Evolutionary conservation across 345 rosid species (phyloP).

Genomic region (Eucalyptus virginea): DNA sequence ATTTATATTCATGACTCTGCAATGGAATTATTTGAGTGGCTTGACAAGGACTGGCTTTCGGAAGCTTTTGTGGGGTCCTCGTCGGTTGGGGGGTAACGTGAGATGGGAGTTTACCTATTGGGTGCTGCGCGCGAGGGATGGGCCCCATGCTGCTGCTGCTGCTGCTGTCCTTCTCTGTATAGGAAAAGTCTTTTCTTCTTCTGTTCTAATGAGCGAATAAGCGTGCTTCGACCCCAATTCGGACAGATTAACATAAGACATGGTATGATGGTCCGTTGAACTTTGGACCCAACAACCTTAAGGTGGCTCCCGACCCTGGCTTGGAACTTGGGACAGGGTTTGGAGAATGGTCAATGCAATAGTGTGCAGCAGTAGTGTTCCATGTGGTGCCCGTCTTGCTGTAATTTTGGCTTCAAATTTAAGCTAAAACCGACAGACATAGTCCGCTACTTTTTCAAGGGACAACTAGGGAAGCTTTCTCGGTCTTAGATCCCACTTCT

Average conservation of each 20-base stretch:
- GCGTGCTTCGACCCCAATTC: not conserved
- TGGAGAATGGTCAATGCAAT: not conserved
- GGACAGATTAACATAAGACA: not conserved
- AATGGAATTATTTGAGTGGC: conserved; percentile 1
- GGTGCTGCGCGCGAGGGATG: not conserved
- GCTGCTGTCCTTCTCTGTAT: not conserved
- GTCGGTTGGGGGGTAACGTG: conserved; percentile 4
- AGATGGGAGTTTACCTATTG: not conserved
- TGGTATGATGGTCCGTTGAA: not conserved
- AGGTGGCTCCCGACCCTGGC: not conserved
- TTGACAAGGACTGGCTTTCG: not conserved
- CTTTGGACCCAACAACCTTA: not conserved
- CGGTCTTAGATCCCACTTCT: not conserved
- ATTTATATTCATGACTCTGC: too few species aligned
- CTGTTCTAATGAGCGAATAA: not conserved
- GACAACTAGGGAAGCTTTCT: not conserved
- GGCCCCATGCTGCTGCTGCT: not conserved
- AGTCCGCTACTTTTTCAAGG: not conserved
- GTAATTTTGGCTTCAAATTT: not conserved
- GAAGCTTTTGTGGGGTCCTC: conserved; percentile 13
- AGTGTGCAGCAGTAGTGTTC: not conserved
- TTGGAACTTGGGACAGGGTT: not conserved
- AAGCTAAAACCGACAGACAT: not conserved
- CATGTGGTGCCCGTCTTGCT: not conserved
- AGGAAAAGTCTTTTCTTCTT: too few species aligned